Percentiles rank a stretch among this genome's conserved stretches.
phyloP scores from a whole-genome alignment of 176 grass and related monocot species.

The Aegilops bicornis region DNA sequence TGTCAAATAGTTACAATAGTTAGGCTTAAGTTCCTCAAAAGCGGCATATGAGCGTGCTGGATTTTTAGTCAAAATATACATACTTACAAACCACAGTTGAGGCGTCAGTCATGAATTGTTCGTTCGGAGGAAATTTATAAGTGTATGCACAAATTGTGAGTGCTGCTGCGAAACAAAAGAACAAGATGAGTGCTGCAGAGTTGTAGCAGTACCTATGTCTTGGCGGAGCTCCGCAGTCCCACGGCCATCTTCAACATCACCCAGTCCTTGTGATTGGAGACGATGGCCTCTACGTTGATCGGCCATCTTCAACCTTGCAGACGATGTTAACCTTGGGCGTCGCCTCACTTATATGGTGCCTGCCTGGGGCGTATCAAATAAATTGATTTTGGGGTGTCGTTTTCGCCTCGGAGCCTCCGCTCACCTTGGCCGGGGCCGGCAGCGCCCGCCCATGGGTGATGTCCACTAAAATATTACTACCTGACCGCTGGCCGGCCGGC shows the following conservation, averaged over 20 bases:
- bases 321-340: background rate
- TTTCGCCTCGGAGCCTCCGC: background rate
- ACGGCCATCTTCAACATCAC: background rate
- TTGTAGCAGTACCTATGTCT: background rate
- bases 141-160: background rate
- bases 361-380: background rate
- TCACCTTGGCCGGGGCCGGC: background rate
- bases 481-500: background rate
- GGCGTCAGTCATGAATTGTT: background rate
- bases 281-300: constrained; percentile 16
- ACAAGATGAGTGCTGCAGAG: background rate
- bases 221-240: background rate
- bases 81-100: background rate
- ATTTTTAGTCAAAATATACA: background rate
- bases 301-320: background rate
- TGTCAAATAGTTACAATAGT: background rate
- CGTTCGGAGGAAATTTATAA: background rate
- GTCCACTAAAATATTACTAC: background rate
- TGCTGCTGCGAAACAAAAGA: too few species aligned
- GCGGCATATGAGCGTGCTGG: background rate
- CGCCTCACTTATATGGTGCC: background rate
- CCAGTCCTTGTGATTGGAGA: background rate
- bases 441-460: background rate
- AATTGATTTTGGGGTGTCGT: background rate
- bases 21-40: background rate